These are phyloP conservation scores for Microsporum ferrugineum DNA, from an alignment of 2,329 filamentous ascomycete species.

Conservation along the genomic window DNA sequence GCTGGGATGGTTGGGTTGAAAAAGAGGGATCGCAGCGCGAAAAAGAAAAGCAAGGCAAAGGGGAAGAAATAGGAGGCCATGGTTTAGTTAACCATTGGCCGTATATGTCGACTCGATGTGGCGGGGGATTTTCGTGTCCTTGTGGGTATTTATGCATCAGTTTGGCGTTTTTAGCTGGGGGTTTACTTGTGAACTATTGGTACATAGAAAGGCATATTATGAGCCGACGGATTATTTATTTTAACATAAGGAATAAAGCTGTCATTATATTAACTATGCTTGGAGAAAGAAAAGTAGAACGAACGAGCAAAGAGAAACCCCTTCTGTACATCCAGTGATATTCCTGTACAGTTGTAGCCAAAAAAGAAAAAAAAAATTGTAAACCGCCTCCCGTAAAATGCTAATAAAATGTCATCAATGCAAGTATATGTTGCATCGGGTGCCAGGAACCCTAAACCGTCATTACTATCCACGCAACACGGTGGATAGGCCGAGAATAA, in stretches of 20 bases:
- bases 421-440: not conserved
- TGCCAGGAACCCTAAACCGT: not conserved
- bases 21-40: conserved; percentile 83
- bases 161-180: conserved; percentile 7
- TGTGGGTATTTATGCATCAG: conserved; percentile 1
- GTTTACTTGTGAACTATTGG: not conserved
- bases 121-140: not conserved
- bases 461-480: not conserved
- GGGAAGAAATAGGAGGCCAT: conserved; percentile 45
- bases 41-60: conserved; percentile 66
- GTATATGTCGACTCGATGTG: not conserved
- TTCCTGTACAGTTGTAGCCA: not conserved
- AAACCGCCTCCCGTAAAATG: not conserved
- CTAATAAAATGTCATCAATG: not conserved
- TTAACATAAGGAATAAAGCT: not conserved
- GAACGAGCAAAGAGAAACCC: not conserved
- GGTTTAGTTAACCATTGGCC: not conserved
- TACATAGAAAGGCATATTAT: not conserved
- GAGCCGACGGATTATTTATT: not conserved
- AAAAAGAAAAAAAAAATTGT: not conserved
- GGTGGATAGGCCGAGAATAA: not conserved
- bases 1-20: conserved; percentile 77
- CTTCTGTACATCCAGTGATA: not conserved
- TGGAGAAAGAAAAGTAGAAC: not conserved
- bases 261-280: not conserved